These are phyloP conservation scores for Solanum chilense DNA, from an alignment of 257 asterid genomes.

Conservation along the genomic window DNA sequence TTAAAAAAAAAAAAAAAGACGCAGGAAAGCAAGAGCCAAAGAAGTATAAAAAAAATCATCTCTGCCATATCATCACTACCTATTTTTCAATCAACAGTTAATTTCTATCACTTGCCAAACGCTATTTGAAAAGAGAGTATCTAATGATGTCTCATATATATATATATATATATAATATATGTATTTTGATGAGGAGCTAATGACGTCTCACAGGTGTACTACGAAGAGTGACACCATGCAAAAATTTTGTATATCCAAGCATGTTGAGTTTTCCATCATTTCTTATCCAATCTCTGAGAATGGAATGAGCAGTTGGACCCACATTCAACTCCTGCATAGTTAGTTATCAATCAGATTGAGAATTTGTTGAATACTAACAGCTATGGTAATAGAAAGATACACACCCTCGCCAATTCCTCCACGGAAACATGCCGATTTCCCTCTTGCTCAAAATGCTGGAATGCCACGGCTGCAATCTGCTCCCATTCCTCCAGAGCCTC, in stretches of 20 bases:
- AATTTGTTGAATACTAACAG: neutral
- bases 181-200: constrained; percentile 1
- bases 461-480: constrained; percentile 60
- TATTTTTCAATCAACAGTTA: neutral
- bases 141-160: constrained; percentile 46
- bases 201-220: constrained; percentile 62
- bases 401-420: constrained; percentile 89
- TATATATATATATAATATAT: constrained; percentile 6
- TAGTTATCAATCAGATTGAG: neutral
- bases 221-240: constrained; percentile 87
- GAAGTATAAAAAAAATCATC: neutral
- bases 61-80: neutral
- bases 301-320: constrained; percentile 59
- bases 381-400: constrained; percentile 12
- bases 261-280: constrained; percentile 66
- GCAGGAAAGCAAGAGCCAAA: neutral
- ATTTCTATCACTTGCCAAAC: neutral
- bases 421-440: constrained; percentile 76
- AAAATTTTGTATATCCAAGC: constrained; percentile 77
- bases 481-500: constrained; percentile 87
- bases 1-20: too few species aligned
- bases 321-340: constrained; percentile 67
- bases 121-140: neutral
- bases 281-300: constrained; percentile 73
- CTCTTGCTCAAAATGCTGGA: constrained; percentile 64